Percentiles rank a stretch among this genome's conserved stretches.
phyloP scores from a whole-genome alignment of 2,329 filamentous ascomycete species.

The Diaporthe sp. region DNA sequence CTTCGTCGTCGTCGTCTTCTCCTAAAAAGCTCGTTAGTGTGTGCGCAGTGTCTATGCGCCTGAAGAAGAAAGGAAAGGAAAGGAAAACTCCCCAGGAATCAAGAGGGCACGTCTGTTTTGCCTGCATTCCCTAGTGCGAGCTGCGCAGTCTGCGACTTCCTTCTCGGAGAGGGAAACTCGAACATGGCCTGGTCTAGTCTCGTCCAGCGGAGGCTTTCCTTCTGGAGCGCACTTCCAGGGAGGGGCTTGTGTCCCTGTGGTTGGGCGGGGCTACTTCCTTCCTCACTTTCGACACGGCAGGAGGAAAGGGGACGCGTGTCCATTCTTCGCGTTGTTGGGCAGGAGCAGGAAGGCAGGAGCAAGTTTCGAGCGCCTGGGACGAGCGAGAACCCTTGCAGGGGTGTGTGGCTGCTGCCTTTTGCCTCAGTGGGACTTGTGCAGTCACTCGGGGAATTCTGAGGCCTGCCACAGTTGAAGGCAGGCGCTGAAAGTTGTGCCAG shows the following conservation, averaged over 20 bases:
- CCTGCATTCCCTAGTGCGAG: neutral
- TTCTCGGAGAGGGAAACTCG: neutral
- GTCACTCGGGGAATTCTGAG: too few relatives aligned
- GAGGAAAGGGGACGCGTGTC: too few relatives aligned
- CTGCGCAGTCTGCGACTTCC: neutral
- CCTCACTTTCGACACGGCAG: too few relatives aligned
- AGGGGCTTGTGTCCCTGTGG: too few relatives aligned
- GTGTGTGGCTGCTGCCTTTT: neutral
- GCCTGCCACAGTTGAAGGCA: too few relatives aligned
- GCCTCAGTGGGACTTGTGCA: too few relatives aligned
- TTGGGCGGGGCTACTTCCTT: too few relatives aligned
- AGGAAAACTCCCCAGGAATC: neutral
- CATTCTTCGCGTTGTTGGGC: too few relatives aligned
- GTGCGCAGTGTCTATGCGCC: neutral
- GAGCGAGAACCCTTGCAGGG: neutral
- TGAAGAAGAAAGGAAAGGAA: neutral
- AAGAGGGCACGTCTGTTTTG: neutral
- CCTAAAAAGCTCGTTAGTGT: neutral
- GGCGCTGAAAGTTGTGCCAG: too few relatives aligned
- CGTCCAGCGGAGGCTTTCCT: neutral
- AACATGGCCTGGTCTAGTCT: too few relatives aligned
- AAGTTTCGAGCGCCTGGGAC: neutral
- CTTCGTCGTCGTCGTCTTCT: neutral
- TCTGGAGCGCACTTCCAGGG: too few relatives aligned
- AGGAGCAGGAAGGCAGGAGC: neutral